phyloP scores from a whole-genome alignment of 2,329 filamentous ascomycete species.

The Phialocephala sp. region DNA sequence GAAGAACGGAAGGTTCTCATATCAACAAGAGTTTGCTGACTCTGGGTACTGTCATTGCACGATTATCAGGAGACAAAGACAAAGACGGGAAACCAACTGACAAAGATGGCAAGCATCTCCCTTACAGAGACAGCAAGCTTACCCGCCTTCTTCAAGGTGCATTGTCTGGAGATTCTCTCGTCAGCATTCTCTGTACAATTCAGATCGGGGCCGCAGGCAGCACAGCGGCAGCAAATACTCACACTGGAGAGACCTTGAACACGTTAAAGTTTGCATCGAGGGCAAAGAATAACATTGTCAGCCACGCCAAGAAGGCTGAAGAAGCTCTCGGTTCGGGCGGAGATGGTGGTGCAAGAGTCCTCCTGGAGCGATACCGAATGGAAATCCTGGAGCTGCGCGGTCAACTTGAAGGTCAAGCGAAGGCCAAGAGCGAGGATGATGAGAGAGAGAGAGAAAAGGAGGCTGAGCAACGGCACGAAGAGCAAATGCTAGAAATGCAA shows the following conservation, averaged over 20 bases:
- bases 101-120: constrained; percentile 89
- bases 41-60: constrained; percentile 91
- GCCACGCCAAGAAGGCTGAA: constrained; percentile 92
- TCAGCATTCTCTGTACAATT: constrained; percentile 97
- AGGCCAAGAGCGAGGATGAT: constrained; percentile 69
- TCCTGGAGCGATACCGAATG: constrained; percentile 91
- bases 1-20: constrained; percentile 91
- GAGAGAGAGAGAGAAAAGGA: constrained; percentile 79
- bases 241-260: constrained; percentile 89
- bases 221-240: constrained; percentile 71
- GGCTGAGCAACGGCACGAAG: constrained; percentile 85
- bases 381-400: constrained; percentile 84
- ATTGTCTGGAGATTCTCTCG: constrained; percentile 88
- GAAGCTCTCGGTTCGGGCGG: constrained; percentile 81
- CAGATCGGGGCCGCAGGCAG: constrained; percentile 82
- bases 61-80: constrained; percentile 87
- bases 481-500: constrained; percentile 99
- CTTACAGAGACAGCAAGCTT: constrained; percentile 96
- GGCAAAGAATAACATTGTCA: constrained; percentile 97
- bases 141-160: constrained; percentile 91
- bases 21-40: constrained; percentile 99
- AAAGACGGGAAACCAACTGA: constrained; percentile 75
- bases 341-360: constrained; percentile 85
- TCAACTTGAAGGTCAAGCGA: constrained; percentile 84
- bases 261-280: constrained; percentile 96